Evolutionary conservation across 2,329 filamentous ascomycete genomes (phyloP), one percentile per base, ranked within the genome.

Genomic region (Zymoseptoria tritici): DNA sequence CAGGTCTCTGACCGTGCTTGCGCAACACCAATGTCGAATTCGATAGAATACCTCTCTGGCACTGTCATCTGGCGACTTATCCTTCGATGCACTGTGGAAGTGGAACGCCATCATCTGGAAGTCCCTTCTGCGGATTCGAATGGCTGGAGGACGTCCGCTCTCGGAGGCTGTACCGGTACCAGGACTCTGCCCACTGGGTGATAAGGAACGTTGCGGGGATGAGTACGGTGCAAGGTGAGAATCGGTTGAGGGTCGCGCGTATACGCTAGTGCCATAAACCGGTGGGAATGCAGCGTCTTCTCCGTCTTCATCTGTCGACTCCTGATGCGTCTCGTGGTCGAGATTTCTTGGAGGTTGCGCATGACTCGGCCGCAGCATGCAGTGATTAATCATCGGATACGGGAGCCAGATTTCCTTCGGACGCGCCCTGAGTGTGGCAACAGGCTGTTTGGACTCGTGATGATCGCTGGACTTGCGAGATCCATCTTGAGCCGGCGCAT

Each of bases 81-180:
- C 59, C 65, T 85, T 81, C 57, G 81, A 81, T 69, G 92, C 88
- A 59, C 88, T 85, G 20, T 78, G 72, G 72, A 99, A 96, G 75
- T 92, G 91, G 76, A 99, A 92, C 62, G 90, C 92, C 62, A 96
- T 86, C 75, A 92, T 96, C 54, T 85, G 93, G 73, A 99, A 97
- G 78, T 99, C 94, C 60, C 93, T 89, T 72, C 92, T 91, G 57
- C 91, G 87, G 62, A 99, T 79, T 56, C 93, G 88, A 71, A 99
- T 91, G 2, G 90, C 89, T 5, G 92, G 91, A 31, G 85, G 83
- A 62, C 91, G 83, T 11, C 64, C 68, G 59, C 58, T 66, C n/a
- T 62, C 64, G n/a, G 52, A 49, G 8, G 54, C 49, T 29, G 20
- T 13, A 16, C 55, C 85, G 83, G 60, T 22, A 22, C 49, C 49